Evolutionary conservation across 345 rosid genomes (phyloP).

Genomic region (Adansonia digitata): DNA sequence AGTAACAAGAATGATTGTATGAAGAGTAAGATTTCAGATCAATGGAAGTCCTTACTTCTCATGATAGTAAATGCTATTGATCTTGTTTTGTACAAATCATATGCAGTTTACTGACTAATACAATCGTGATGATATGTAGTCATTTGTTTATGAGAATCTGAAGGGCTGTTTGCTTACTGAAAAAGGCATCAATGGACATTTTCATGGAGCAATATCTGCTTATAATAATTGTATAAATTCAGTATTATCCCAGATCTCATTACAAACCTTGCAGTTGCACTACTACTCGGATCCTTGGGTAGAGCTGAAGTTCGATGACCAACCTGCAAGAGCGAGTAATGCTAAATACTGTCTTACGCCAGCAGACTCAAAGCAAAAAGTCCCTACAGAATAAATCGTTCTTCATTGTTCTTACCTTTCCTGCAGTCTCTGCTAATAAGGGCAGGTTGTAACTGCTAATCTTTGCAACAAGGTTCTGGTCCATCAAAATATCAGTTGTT

Average conservation of each 20-base stretch:
- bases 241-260: not conserved
- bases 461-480: conserved; percentile 70
- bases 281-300: conserved; percentile 31
- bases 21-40: not conserved
- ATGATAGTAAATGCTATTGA: not conserved
- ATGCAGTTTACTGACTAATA: not conserved
- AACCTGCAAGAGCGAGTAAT: conserved; percentile 35
- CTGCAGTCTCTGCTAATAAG: conserved; percentile 52
- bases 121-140: not conserved
- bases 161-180: not conserved
- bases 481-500: conserved; percentile 76
- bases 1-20: not conserved
- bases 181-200: not conserved
- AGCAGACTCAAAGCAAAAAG: not conserved
- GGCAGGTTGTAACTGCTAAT: conserved; percentile 89
- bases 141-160: not conserved
- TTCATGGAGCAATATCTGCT: not conserved
- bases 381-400: not conserved
- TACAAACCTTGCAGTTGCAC: conserved; percentile 51
- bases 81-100: not conserved
- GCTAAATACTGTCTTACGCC: not conserved
- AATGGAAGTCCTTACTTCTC: not conserved
- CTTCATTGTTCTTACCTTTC: conserved; percentile 39
- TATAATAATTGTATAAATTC: not conserved
- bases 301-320: conserved; percentile 43